Percentiles rank a stretch among this genome's conserved stretches.
These are phyloP conservation scores for Aspergillus coremiiformis DNA, from an alignment of 495 filamentous ascomycete genomes.

Conservation along the genomic window DNA sequence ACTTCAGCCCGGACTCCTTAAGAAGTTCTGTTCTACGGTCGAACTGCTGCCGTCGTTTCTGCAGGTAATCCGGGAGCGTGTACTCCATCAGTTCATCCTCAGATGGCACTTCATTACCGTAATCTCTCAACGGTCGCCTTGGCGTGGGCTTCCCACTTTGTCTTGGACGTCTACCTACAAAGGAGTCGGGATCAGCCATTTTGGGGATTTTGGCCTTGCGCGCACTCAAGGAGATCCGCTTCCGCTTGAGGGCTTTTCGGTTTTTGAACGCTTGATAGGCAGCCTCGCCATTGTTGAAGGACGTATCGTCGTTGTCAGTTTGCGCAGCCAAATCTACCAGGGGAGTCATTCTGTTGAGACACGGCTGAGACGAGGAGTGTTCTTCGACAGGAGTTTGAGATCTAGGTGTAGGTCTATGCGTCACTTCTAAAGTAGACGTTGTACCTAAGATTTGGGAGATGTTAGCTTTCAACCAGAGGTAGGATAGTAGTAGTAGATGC, in stretches of 20 bases:
- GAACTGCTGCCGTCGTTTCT: constrained; percentile 44
- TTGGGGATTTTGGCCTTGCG: constrained; percentile 37
- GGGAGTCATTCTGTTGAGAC: constrained; percentile 11
- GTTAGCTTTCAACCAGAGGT: neutral
- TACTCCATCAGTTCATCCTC: constrained; percentile 54
- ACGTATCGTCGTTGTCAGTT: constrained; percentile 32
- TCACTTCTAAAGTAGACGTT: neutral
- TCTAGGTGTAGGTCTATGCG: neutral
- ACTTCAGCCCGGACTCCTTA: constrained; percentile 58
- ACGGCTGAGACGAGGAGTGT: constrained; percentile 10
- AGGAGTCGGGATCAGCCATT: constrained; percentile 16
- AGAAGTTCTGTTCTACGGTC: constrained; percentile 49
- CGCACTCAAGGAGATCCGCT: constrained; percentile 41
- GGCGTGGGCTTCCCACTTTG: constrained; percentile 12
- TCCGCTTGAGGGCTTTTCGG: constrained; percentile 49
- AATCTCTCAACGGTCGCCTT: constrained; percentile 23
- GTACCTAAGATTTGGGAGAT: neutral
- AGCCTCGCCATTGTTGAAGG: constrained; percentile 41
- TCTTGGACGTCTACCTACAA: constrained; percentile 26
- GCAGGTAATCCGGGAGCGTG: constrained; percentile 51
- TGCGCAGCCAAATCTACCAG: constrained; percentile 15
- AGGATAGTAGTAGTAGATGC: neutral
- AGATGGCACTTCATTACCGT: constrained; percentile 37
- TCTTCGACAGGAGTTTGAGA: neutral
- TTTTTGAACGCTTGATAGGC: constrained; percentile 54